Percentiles rank a stretch among this genome's conserved stretches.
Conservation (phyloP, 768 basidiomycete genomes). For the Hericium rajendrae region DNA sequence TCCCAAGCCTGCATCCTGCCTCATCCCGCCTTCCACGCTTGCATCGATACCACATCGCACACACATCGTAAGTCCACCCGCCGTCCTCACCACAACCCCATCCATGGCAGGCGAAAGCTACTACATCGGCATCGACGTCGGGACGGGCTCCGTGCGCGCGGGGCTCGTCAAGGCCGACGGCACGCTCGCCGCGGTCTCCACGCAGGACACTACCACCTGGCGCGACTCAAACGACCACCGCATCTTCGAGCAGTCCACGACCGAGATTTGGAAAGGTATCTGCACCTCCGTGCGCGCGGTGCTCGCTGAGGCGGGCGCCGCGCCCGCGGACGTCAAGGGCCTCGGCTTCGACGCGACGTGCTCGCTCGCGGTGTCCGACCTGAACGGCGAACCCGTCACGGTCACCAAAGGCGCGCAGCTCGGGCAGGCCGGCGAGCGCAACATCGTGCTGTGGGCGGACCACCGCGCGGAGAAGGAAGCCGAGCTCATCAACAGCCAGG, state of each 20-base stretch:
- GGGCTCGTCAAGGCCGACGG: slow-evolving; percentile 66
- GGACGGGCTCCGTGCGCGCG: slow-evolving; percentile 90
- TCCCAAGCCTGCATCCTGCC: no score
- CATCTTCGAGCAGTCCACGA: slow-evolving; percentile 95
- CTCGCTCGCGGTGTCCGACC: slow-evolving; percentile 79
- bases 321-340: slow-evolving; percentile 64
- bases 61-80: background rate
- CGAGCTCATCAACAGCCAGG: slow-evolving; percentile 76
- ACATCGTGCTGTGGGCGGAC: slow-evolving; percentile 94
- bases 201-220: slow-evolving; percentile 76
- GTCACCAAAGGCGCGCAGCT: slow-evolving; percentile 62
- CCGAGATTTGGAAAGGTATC: slow-evolving; percentile 76
- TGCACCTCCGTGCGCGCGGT: slow-evolving; percentile 53
- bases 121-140: slow-evolving; percentile 77
- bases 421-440: slow-evolving; percentile 63
- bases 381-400: slow-evolving; percentile 59
- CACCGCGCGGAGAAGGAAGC: slow-evolving; percentile 92
- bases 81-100: background rate
- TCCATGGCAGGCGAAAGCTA: slow-evolving; percentile 24
- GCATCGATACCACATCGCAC: background rate
- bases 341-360: slow-evolving; percentile 96
- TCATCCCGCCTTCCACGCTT: background rate
- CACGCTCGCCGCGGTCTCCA: slow-evolving; percentile 65
- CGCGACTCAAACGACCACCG: slow-evolving; percentile 77
- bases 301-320: slow-evolving; percentile 44